These are phyloP conservation scores for Hypoxylon fragiforme DNA, from an alignment of 495 filamentous ascomycete genomes.

Conservation along the genomic window DNA sequence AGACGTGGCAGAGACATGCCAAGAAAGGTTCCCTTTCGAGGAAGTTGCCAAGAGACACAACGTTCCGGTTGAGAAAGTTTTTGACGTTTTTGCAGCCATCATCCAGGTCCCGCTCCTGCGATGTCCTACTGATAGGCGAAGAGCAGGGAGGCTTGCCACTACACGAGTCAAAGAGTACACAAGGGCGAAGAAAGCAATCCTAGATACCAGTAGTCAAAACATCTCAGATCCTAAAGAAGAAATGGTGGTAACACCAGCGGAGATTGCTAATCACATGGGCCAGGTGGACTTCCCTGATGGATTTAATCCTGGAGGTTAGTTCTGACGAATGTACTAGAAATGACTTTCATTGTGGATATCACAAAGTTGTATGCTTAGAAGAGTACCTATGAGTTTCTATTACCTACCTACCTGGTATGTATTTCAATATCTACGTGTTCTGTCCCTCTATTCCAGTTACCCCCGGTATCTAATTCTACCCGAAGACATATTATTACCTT, in stretches of 20 bases:
- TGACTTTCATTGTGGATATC: not conserved
- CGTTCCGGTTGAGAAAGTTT: constrained; percentile 46
- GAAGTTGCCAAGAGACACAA: constrained; percentile 49
- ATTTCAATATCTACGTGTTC: too few relatives aligned
- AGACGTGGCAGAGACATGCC: constrained; percentile 54
- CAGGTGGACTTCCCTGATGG: constrained; percentile 32
- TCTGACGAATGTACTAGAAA: not conserved
- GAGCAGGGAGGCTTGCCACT: constrained; percentile 37
- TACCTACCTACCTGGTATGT: too few relatives aligned
- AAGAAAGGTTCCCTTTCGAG: constrained; percentile 49
- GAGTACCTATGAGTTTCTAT: too few relatives aligned
- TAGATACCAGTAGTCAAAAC: constrained; percentile 4
- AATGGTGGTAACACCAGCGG: constrained; percentile 10
- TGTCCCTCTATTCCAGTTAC: not conserved
- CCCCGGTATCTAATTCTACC: constrained; percentile 10
- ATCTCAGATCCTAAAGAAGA: constrained; percentile 1
- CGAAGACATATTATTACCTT: too few relatives aligned
- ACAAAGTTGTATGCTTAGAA: too few relatives aligned
- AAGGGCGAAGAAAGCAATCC: constrained; percentile 36
- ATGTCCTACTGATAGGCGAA: constrained; percentile 46
- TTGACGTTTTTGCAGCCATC: constrained; percentile 48
- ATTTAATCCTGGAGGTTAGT: constrained; percentile 9
- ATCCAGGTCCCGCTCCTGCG: constrained; percentile 52
- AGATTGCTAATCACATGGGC: constrained; percentile 33
- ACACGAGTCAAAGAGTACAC: constrained; percentile 41